A percentile compares a stretch with the other conserved stretches of the same genome.
Conservation (phyloP, 2,329 filamentous ascomycete genomes). For the Ascochyta pisi region DNA sequence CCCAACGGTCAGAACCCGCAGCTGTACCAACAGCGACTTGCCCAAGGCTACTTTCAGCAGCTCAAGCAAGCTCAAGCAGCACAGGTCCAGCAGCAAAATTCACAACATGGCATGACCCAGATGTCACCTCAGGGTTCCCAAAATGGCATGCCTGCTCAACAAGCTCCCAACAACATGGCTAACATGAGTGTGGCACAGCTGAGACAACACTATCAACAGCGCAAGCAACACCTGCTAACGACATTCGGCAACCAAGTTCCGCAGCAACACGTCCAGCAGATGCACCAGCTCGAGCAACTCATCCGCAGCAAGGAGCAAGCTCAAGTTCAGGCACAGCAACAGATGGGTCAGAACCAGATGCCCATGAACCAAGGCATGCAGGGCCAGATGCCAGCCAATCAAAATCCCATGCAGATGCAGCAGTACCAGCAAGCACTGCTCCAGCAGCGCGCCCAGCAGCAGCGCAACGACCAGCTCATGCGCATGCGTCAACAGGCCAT, state of each 20-base stretch:
- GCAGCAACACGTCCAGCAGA: slow-evolving; percentile 31
- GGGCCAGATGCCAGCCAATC: slow-evolving; percentile 30
- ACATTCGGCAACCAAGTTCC: slow-evolving; percentile 36
- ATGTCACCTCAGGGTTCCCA: slow-evolving; percentile 37
- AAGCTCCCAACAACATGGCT: slow-evolving; percentile 28
- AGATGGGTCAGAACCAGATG: slow-evolving; percentile 28
- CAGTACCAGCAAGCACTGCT: slow-evolving; percentile 45
- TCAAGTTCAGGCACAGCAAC: slow-evolving; percentile 23
- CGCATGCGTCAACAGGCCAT: slow-evolving; percentile 43
- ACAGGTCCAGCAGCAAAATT: slow-evolving; percentile 37
- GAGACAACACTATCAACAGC: slow-evolving; percentile 31
- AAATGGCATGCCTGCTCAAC: slow-evolving; percentile 31
- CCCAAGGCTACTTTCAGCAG: slow-evolving; percentile 33
- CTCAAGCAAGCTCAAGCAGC: slow-evolving; percentile 22
- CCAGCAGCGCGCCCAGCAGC: slow-evolving; percentile 42
- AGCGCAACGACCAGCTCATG: slow-evolving; percentile 45
- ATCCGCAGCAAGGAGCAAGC: slow-evolving; percentile 32
- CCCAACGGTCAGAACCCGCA: slow-evolving; percentile 38
- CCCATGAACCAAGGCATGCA: slow-evolving; percentile 34
- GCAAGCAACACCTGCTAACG: slow-evolving; percentile 34
- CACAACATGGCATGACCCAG: slow-evolving; percentile 39
- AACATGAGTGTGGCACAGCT: slow-evolving; percentile 41
- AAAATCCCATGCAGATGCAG: slow-evolving; percentile 42
- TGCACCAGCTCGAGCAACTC: slow-evolving; percentile 39
- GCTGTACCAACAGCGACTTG: slow-evolving; percentile 37